Conservation (phyloP, 371 early-diverging fungal genomes). For the Polyrhizophydium stewartii region DNA sequence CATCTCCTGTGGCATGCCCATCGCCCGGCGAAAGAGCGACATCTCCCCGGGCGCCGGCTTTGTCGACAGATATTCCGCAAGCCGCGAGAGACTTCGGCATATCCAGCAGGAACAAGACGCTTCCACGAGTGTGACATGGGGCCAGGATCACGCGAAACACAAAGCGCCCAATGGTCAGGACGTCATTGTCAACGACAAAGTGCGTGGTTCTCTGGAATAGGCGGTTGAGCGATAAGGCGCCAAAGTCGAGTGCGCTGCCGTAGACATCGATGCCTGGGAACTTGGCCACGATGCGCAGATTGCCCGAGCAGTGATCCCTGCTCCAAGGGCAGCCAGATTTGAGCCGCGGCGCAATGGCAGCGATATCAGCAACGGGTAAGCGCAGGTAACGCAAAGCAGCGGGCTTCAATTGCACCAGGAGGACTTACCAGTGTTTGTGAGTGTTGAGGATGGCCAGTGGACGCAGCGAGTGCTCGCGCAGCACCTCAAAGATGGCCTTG, state of each 20-base stretch:
- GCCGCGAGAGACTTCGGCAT: background rate
- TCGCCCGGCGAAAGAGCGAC: too few relatives aligned
- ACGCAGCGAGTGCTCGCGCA: background rate
- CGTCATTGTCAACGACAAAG: background rate
- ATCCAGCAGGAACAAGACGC: background rate
- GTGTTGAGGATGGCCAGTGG: background rate
- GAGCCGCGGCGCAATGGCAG: too few relatives aligned
- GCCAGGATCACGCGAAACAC: background rate
- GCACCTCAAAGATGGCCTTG: background rate
- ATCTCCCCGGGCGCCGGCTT: too few relatives aligned
- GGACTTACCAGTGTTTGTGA: background rate
- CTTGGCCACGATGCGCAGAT: background rate
- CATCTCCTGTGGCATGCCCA: too few relatives aligned
- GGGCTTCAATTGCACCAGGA: too few relatives aligned
- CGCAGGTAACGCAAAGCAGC: too few relatives aligned
- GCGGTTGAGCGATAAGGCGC: too few relatives aligned
- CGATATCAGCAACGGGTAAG: too few relatives aligned
- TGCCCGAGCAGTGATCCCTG: background rate
- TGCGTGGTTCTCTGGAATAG: too few relatives aligned
- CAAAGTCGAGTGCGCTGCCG: background rate
- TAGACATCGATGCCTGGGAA: background rate
- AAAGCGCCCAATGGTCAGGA: background rate
- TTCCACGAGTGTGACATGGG: background rate
- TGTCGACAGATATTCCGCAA: too few relatives aligned
- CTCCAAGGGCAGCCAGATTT: too few relatives aligned